Evolutionary conservation across 176 grass and related monocot genomes (phyloP), one percentile per base, ranked within the genome.

Genomic region (Aegilops sharonensis): DNA sequence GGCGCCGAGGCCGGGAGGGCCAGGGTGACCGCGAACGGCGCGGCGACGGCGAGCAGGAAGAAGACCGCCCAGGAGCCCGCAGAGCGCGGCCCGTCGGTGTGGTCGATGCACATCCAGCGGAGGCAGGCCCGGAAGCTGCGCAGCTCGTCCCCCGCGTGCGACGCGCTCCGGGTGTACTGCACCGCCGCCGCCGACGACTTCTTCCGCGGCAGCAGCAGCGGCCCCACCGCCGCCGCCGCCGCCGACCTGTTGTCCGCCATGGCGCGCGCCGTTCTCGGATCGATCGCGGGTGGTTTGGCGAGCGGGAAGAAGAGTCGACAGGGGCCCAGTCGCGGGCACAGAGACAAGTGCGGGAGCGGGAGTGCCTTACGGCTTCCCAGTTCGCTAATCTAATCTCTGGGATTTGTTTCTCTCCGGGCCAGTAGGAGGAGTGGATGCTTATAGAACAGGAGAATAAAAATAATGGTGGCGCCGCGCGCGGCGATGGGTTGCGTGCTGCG

Each of bases 91-190:
- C 9, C 1, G 81, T 60, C 20, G 20, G 91, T 82, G 65, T 92
- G 86, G 86, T 98, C 96, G 23, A 93, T 81, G 70, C 93, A 94
- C 20, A 95, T 83, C 85, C 91, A 95, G 5, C 78, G 57, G 4
- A 98, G 91, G 81, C 93, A 95, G 25, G 79, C 57, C 0, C 91
- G 81, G 91, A 98, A 94, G 86, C 88, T 81, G 34, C 39, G 7
- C 32, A 94, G 91, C 82, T 98, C 96, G 87, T 95, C 93, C 82
- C 80, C 47, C 5, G 88, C 39, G 50, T 76, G 88, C 70, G 95
- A 94, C 68, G 82, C 63, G 85, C 80, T 43, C 10, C 94, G 89
- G 42, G 81, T 60, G 82, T 93, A 89, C 36, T 67, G n/a, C 78
- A 48, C 48, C 39, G 84, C 43, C 15, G 67, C 1, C 48, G 48